phyloP scores from a whole-genome alignment of 441 rosid species.

The Corymbia citriodora region DNA sequence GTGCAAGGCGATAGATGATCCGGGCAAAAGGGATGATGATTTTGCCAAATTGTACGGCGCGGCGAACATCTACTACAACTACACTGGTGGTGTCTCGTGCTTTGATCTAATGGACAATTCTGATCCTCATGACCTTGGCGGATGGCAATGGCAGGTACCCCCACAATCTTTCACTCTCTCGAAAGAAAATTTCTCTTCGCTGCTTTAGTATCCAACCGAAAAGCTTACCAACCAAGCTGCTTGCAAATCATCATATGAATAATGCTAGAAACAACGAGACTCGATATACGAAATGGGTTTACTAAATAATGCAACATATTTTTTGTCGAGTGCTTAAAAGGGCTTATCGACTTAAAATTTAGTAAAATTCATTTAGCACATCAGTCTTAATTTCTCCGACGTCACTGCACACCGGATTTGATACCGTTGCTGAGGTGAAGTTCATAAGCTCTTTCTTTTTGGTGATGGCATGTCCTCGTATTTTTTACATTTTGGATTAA shows the following conservation, averaged over 20 bases:
- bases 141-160: constrained; percentile 59
- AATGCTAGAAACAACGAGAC: neutral
- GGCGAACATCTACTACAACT: constrained; percentile 44
- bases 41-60: constrained; percentile 44
- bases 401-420: too few relatives aligned
- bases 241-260: neutral
- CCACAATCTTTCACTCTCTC: neutral
- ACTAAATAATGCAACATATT: neutral
- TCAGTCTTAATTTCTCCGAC: too few relatives aligned
- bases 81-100: constrained; percentile 34
- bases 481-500: too few relatives aligned
- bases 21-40: constrained; percentile 30
- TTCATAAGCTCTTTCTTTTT: too few relatives aligned
- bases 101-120: constrained; percentile 26
- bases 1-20: constrained; percentile 60
- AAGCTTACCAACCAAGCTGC: neutral
- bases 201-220: neutral
- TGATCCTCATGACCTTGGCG: constrained; percentile 42
- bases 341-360: too few relatives aligned
- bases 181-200: neutral
- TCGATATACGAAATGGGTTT: neutral
- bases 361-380: too few relatives aligned
- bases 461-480: too few relatives aligned
- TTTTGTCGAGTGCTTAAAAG: too few relatives aligned
- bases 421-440: too few relatives aligned